Evolutionary conservation across 2,329 filamentous ascomycete genomes (phyloP).

Genomic region (Ceratocystis destructans): DNA sequence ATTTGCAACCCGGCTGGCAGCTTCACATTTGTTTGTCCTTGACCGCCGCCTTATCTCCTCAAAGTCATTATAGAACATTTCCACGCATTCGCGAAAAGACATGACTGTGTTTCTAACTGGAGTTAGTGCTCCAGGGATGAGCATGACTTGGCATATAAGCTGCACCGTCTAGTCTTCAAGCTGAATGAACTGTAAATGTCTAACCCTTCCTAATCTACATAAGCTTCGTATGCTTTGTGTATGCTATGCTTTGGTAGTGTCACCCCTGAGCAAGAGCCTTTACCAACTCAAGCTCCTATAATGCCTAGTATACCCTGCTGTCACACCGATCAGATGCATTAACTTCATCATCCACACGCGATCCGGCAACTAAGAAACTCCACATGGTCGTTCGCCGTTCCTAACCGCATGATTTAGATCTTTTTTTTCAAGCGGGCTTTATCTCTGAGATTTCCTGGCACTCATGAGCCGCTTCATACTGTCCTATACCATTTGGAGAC

Average conservation of each 20-base stretch:
- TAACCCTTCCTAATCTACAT: background rate
- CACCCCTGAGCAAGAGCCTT: background rate
- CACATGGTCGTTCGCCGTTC: background rate
- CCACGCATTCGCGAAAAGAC: background rate
- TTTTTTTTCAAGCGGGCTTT: background rate
- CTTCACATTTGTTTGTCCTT: background rate
- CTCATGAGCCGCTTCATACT: background rate
- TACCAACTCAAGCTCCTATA: background rate
- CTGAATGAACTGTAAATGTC: background rate
- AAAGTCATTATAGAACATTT: background rate
- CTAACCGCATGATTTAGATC: background rate
- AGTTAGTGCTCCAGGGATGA: background rate
- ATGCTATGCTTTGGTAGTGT: background rate
- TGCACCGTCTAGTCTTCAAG: background rate
- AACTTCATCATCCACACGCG: background rate
- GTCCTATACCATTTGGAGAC: background rate
- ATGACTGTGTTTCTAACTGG: background rate
- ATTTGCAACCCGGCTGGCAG: background rate
- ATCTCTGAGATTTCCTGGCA: background rate
- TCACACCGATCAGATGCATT: slow-evolving; percentile 1
- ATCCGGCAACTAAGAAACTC: background rate
- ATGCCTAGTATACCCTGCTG: slow-evolving; percentile 4
- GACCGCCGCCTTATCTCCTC: background rate
- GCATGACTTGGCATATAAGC: background rate
- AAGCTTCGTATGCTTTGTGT: background rate